phyloP scores from a whole-genome alignment of 1,284 basidiomycete genomes.

The Coriolopsis trogii region DNA sequence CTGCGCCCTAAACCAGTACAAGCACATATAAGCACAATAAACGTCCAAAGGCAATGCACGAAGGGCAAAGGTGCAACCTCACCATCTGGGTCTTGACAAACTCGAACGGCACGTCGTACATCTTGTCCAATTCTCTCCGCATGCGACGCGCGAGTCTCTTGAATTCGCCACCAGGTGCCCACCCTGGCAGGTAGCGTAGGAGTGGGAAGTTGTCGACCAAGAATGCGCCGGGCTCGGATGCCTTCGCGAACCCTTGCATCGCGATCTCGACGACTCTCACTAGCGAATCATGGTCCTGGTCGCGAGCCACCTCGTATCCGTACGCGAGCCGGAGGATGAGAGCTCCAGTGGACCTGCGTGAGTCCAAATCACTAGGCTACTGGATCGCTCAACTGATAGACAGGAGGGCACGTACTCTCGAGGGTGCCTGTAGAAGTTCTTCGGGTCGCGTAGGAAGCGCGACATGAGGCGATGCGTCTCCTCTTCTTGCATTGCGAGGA shows the following conservation, averaged over 20 bases:
- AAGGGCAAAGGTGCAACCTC: neutral
- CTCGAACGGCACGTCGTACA: constrained; percentile 38
- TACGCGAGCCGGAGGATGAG: constrained; percentile 42
- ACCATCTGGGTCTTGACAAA: constrained; percentile 39
- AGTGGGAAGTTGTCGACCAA: constrained; percentile 41
- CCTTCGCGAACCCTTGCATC: constrained; percentile 43
- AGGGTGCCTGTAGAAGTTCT: constrained; percentile 29
- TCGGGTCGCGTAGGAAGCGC: constrained; percentile 34
- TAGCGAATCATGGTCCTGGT: constrained; percentile 36
- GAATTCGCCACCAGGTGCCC: constrained; percentile 41
- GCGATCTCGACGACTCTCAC: constrained; percentile 44
- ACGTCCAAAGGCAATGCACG: neutral
- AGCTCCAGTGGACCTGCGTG: constrained; percentile 38
- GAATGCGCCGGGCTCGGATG: constrained; percentile 43
- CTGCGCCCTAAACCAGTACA: neutral
- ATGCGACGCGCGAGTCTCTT: constrained; percentile 33
- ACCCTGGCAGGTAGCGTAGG: constrained; percentile 39
- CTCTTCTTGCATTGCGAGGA: constrained; percentile 34
- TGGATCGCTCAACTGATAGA: neutral
- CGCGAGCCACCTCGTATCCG: constrained; percentile 37
- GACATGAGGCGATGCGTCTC: constrained; percentile 36
- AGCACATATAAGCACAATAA: neutral
- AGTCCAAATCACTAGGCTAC: neutral
- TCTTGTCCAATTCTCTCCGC: constrained; percentile 33
- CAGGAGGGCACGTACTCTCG: constrained; percentile 10